Evolutionary conservation across 208 protist species (phyloP).

Genomic region (Wallacemonas sp.): DNA sequence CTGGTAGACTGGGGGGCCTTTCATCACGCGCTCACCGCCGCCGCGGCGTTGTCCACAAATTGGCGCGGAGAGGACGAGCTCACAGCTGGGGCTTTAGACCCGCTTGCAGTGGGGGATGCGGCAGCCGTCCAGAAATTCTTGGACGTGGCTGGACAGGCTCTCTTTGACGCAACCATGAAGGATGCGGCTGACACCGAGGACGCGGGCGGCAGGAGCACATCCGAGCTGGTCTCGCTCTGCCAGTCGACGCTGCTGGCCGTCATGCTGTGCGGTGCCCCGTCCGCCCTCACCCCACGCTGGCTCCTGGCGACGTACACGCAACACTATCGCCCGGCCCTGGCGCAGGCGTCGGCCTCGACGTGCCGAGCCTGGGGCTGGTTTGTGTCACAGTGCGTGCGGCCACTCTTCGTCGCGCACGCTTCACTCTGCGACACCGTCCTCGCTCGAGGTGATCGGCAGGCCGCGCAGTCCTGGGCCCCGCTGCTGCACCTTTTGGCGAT

Average conservation of each 20-base stretch:
- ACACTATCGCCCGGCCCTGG: neutral
- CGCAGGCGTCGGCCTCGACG: neutral
- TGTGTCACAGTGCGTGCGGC: neutral
- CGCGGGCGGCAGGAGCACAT: neutral
- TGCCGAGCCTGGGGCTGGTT: neutral
- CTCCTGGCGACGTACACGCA: neutral
- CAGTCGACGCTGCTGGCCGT: neutral
- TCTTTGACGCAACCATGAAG: neutral
- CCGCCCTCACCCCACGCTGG: neutral
- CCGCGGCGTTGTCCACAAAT: neutral
- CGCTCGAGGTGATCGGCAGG: neutral
- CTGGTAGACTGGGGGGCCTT: neutral
- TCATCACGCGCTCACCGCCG: neutral
- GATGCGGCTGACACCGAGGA: neutral
- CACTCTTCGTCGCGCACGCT: neutral
- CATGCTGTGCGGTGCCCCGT: neutral
- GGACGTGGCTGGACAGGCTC: neutral
- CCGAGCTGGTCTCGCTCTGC: neutral
- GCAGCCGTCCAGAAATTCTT: neutral
- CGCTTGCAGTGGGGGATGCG: neutral
- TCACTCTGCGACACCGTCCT: neutral
- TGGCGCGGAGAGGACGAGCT: neutral
- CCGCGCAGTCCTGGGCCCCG: neutral
- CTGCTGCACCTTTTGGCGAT: slow-evolving; percentile 5
- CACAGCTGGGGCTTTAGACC: too few relatives aligned